Base-by-base conservation (phyloP, 306 rosid species). In the Cucumis cinereus region DNA sequence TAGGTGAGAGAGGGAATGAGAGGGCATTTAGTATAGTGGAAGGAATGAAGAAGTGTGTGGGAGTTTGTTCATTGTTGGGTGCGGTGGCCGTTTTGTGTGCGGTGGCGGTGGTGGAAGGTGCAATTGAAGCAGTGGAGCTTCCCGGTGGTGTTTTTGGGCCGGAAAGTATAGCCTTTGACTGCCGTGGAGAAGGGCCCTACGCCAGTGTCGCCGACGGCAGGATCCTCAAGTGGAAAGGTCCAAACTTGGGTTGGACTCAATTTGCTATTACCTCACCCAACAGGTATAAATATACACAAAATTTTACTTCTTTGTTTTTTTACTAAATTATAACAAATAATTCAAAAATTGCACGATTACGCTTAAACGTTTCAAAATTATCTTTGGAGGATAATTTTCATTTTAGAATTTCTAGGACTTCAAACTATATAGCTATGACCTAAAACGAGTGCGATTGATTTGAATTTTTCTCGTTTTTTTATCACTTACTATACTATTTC, bases 111-210 rank as follows among this genome's bases (percentile, higher is more conserved):
- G 17, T 23, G 57, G 36, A 69, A 69, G 53, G 36, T 1, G 40
- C 41, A 15, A 4, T 47, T 16, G 58, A 47, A 15, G 75, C 54
- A 1, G 33, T 47, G 24, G 59, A 26, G 59, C 75, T 71, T 26
- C 87, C 87, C 11, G 81, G 88, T 0, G 58, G 61, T 0, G 90
- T 79, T 2, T 47, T 75, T 17, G 93, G 91, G 45, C 88, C 91
- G 1, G 93, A 89, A 62, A 84, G 91, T 78, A 50, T 80, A 10
- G 91, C 86, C 20, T 89, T 89, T 19, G 93, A 87, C 57, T 87
- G 91, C 87, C 83, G 67, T 64, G 91, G 90, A 7, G 60, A 62
- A 30, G 93, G 91, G 6, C 93, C 93, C 0, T 89, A 87, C 15
- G 87, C 77, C 0, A 79, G 90, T 1, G 91, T 87, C 8, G 83